Evolutionary conservation across 2,329 filamentous ascomycete species (phyloP).

Genomic region (Pseudopyrenochaeta lycopersici): DNA sequence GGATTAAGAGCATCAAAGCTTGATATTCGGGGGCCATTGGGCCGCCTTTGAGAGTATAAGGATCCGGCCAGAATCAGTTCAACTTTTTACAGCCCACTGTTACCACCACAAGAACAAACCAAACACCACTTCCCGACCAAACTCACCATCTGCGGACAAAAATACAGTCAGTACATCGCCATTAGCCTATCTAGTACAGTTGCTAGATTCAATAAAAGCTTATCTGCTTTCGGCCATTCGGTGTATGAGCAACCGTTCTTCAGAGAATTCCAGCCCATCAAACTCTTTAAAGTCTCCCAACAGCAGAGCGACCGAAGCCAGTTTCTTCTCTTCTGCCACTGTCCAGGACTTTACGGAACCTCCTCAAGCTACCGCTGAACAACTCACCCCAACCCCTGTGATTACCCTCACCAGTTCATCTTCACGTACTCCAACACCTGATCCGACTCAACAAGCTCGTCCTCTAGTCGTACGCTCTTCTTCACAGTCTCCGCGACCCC

Average conservation of each 20-base stretch:
- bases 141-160: neutral
- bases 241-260: constrained; percentile 34
- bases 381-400: constrained; percentile 19
- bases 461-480: constrained; percentile 17
- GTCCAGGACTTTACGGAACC: constrained; percentile 22
- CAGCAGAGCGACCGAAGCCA: constrained; percentile 14
- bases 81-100: constrained; percentile 14
- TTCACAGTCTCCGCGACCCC: constrained; percentile 20
- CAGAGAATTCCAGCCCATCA: constrained; percentile 33
- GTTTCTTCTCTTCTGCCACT: constrained; percentile 7
- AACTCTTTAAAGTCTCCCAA: constrained; percentile 23
- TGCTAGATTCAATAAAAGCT: constrained; percentile 5
- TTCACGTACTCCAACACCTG: constrained; percentile 10
- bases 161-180: constrained; percentile 10
- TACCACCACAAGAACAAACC: constrained; percentile 10
- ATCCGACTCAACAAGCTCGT: constrained; percentile 19
- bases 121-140: neutral
- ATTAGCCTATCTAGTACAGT: neutral
- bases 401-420: constrained; percentile 28
- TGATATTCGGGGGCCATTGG: constrained; percentile 19
- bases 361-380: constrained; percentile 33
- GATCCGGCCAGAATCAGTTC: constrained; percentile 16
- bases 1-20: constrained; percentile 13
- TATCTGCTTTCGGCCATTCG: constrained; percentile 1
- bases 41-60: constrained; percentile 31